Percentiles rank a stretch among this genome's conserved stretches.
These are phyloP conservation scores for Ustilago cynodontis DNA, from an alignment of 1,284 basidiomycete genomes.

Conservation along the genomic window DNA sequence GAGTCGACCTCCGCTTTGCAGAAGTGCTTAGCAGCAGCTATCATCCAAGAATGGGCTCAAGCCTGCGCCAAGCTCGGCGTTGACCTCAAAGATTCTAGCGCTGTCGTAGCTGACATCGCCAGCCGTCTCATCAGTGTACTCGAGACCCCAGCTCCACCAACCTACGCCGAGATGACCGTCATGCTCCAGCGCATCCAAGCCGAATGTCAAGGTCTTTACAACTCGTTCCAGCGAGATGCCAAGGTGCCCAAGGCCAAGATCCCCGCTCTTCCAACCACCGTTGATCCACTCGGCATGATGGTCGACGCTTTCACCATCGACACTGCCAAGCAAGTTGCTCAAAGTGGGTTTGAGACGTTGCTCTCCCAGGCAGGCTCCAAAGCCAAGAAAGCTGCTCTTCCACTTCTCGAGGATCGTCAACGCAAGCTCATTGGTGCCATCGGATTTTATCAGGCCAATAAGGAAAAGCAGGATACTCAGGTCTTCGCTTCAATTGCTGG, in stretches of 20 bases:
- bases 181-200: conserved; percentile 82
- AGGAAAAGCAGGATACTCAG: conserved; percentile 86
- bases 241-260: conserved; percentile 84
- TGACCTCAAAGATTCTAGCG: conserved; percentile 43
- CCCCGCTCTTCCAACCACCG: conserved; percentile 81
- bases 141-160: conserved; percentile 78
- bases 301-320: conserved; percentile 82
- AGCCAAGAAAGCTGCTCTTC: conserved; percentile 80
- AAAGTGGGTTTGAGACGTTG: conserved; percentile 79
- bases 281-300: conserved; percentile 77
- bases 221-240: conserved; percentile 84
- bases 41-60: conserved; percentile 91
- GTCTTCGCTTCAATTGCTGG: conserved; percentile 90
- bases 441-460: conserved; percentile 84
- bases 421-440: conserved; percentile 80
- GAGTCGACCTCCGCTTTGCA: conserved; percentile 91
- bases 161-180: conserved; percentile 92
- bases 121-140: conserved; percentile 79
- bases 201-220: conserved; percentile 84
- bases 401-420: conserved; percentile 82
- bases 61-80: conserved; percentile 41
- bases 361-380: conserved; percentile 72
- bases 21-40: conserved; percentile 83
- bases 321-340: conserved; percentile 81
- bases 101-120: conserved; percentile 72